Base-by-base conservation (phyloP, 345 rosid species). In the Rhodomyrtus tomentosa region DNA sequence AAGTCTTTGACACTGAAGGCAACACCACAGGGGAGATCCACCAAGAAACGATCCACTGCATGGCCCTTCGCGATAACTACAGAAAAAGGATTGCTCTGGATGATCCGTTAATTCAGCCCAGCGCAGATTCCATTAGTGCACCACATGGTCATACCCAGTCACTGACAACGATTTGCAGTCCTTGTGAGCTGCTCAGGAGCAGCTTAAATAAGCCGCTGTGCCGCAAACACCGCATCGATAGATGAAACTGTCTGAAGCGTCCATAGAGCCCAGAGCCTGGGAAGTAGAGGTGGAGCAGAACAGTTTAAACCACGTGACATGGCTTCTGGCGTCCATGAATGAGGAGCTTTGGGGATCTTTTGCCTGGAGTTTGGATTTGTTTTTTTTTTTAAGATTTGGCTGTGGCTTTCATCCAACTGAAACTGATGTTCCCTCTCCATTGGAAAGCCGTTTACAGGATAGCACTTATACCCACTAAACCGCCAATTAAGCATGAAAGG, bases 1-100 rank as follows among this genome's bases (percentile, higher is more conserved):
- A 82, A 97, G 95, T 52, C 94, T 94, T 86, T 97, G 99, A 89
- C 99, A 97, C 98, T 98, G 95, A 90, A 94, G 92, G 93, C 99
- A 97, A 89, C 98, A 95, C 99, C 98, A 97, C 85, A 95, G 91
- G 42, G 99, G 99, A 50, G 98, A 95, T 55, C 98, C 99, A 53
- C 98, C 94, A 38, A 97, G 95, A 91, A 97, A 97, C 49, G 98
- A 93, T 48, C 98, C 93, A 79, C 93, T 92, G 84, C 98, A 97
- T 27, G 95, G 91, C 90, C 95, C 99, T 85, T 97, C 99, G 85
- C 98, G 95, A 87, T 93, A 91, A 88, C 95, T 94, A 87, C 98
- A 97, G 55, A 93, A 93, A 10, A 92, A 89, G 81, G 92, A 88
- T 81, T 95, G 98, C 82, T 94, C 95, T 81, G 92, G 91, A 90